Base-by-base conservation (phyloP, 2,329 filamentous ascomycete species). In the Colletotrichum liriopes region DNA sequence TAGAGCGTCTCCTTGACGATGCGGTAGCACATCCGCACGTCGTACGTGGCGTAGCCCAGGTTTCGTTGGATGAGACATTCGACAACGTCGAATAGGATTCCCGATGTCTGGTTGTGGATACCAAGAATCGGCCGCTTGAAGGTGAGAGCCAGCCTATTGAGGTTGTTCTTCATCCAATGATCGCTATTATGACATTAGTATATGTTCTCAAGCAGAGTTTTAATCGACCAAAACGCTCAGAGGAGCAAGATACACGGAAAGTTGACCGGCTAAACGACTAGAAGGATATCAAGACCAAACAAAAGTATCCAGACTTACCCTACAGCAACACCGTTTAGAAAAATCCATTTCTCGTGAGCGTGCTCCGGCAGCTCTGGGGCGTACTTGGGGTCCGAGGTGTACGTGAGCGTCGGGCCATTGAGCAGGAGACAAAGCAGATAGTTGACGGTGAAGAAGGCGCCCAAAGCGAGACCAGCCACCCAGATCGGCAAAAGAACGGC, bases 1-100 rank as follows among this genome's bases (percentile, higher is more conserved):
- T 92, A 88, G 8, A 95, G 84, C 37, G 88, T 87, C 39, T 89
- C 83, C 78, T 93, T 93, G 74, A 95, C 82, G 23, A 88, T 84
- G 71, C 85, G 83, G 75, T 90, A 91, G 78, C 92, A 92, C n/a
- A 87, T 83, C 0, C 90, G 87, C 11, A 93, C 87, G 77, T 95
- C 93, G 18, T 83, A 81, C 0, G 93, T 96, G 1, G 92, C 91
- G 78, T 94, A 95, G 67, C 86, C 86, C 75, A 95, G 91, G 78
- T 92, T 92, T 45, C 94, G 89, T 79, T 96, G 93, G 73, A 96
- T 85, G 16, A 96, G 84, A 76, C 93, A 95, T 81, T 96, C 92
- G 39, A 95, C 81, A 1, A 96, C 85, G 76, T 96, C 94, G 74
- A 95, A 94, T 18, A 95, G 78, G 61, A 95, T 88, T 2, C 94